Base-by-base conservation (phyloP, 2,329 filamentous ascomycete species). In the Thermomyces lanuginosus region DNA sequence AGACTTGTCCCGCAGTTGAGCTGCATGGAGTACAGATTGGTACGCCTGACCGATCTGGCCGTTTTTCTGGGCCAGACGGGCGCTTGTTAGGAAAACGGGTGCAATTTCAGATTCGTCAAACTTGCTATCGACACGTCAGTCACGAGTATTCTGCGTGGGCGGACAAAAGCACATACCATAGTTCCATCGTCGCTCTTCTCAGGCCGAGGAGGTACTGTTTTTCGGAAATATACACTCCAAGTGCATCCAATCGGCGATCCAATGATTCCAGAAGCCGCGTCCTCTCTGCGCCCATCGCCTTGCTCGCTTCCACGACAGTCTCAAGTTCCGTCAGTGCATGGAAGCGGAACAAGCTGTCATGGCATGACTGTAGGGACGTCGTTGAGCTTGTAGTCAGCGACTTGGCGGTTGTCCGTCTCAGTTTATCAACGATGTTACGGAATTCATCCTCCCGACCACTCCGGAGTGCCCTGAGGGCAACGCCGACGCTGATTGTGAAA, bases 151-250 rank as follows among this genome's bases (percentile, higher is more conserved):
- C n/a, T n/a, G n/a, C n/a, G n/a, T n/a, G n/a, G n/a, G n/a, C n/a
- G n/a, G n/a, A n/a, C n/a, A n/a, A n/a, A n/a, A n/a, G n/a, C 14
- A 31, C 29, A 28, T 22, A 46, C 39, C 72, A 71, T 30, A 91
- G 51, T 38, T 84, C 72, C 81, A 98, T 92, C 1, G 77, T 71
- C 13, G 89, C 86, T 39, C 89, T 69, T 30, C 84, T 72, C 21
- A 95, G 65, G 1, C 83, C 79, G 15, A 99, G 62, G 6, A 98
- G 56, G 46, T 92, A 95, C 46, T 93, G 86, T 49, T 98, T 98
- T 47, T 98, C 84, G 27, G 74, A 71, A 19, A 84, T 75, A 42
- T 89, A 92, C 1, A 83, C 80, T 1, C 91, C 89, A 2, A 98
- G 61, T 1, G 91, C 66, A 38, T 84, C 79, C n/a, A 98, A 58